Evolutionary conservation across 306 rosid species (phyloP).

Genomic region (Chamaecrista fasciculata): DNA sequence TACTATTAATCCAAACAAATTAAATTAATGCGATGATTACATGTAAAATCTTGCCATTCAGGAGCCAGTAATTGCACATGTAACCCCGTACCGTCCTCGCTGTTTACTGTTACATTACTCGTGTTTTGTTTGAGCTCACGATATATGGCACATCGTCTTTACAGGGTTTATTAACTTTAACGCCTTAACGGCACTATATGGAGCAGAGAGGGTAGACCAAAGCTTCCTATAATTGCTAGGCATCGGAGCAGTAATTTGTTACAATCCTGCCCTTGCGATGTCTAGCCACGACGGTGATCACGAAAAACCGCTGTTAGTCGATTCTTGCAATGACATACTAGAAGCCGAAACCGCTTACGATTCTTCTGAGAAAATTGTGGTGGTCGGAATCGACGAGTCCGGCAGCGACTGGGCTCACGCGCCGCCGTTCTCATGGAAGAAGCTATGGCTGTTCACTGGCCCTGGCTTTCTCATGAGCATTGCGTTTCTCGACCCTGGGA

Average conservation of each 20-base stretch:
- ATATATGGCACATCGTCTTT: too few species aligned
- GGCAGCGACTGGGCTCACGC: conserved; percentile 17
- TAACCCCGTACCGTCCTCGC: too few species aligned
- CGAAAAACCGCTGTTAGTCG: conserved; percentile 47
- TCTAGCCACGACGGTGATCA: conserved; percentile 33
- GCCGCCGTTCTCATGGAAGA: conserved; percentile 92
- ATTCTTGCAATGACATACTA: conserved; percentile 29
- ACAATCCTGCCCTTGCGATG: conserved; percentile 31
- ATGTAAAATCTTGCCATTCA: too few species aligned
- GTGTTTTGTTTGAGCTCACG: too few species aligned
- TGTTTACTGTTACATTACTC: too few species aligned
- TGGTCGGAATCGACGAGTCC: conserved; percentile 52
- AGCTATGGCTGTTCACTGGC: conserved; percentile 93
- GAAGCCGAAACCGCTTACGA: conserved; percentile 74
- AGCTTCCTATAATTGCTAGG: neutral
- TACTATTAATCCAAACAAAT: neutral
- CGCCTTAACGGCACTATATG: too few species aligned
- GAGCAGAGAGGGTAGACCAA: too few species aligned
- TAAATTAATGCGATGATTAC: too few species aligned
- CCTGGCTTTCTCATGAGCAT: conserved; percentile 98
- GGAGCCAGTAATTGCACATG: too few species aligned
- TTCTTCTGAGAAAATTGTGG: conserved; percentile 56
- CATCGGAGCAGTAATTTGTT: neutral
- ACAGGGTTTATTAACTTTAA: too few species aligned
- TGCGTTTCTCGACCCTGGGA: conserved; percentile 92